Percentiles rank a stretch among this genome's conserved stretches.
phyloP scores from a whole-genome alignment of 2,329 filamentous ascomycete genomes.

The Trichophyton rubrum region DNA sequence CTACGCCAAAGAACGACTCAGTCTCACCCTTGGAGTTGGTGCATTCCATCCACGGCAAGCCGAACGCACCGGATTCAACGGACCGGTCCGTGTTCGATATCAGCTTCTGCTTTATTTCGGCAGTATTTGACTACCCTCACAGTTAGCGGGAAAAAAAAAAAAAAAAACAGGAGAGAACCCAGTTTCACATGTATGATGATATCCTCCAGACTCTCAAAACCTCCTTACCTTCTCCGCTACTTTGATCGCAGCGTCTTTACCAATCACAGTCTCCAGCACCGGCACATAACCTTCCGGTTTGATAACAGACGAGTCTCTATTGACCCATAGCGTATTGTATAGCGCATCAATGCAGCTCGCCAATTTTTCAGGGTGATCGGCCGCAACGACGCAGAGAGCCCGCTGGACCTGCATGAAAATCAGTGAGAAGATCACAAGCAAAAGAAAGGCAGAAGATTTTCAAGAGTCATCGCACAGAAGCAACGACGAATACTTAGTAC shows the following conservation, averaged over 20 bases:
- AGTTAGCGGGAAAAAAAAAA: neutral
- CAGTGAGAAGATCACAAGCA: neutral
- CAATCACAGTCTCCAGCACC: constrained; percentile 36
- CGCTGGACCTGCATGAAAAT: constrained; percentile 32
- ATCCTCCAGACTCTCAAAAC: neutral
- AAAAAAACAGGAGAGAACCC: neutral
- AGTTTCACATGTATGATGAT: neutral
- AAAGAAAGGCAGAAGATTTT: neutral
- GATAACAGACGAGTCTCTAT: constrained; percentile 33
- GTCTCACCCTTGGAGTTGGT: constrained; percentile 42
- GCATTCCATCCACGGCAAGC: constrained; percentile 48
- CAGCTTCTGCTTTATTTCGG: constrained; percentile 37
- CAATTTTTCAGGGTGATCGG: constrained; percentile 29
- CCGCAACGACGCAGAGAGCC: constrained; percentile 38
- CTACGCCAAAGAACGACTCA: constrained; percentile 48
- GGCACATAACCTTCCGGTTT: constrained; percentile 34
- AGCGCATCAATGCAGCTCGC: constrained; percentile 33
- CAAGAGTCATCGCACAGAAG: neutral
- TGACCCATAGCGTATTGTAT: constrained; percentile 42
- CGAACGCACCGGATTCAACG: constrained; percentile 45
- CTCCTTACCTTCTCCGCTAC: constrained; percentile 30
- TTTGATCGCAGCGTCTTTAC: constrained; percentile 31
- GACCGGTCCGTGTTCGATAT: constrained; percentile 40
- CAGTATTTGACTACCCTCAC: constrained; percentile 16
- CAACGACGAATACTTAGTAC: no score